phyloP scores from a whole-genome alignment of 2,329 filamentous ascomycete genomes.

The Aspergillus quadrilineatus region DNA sequence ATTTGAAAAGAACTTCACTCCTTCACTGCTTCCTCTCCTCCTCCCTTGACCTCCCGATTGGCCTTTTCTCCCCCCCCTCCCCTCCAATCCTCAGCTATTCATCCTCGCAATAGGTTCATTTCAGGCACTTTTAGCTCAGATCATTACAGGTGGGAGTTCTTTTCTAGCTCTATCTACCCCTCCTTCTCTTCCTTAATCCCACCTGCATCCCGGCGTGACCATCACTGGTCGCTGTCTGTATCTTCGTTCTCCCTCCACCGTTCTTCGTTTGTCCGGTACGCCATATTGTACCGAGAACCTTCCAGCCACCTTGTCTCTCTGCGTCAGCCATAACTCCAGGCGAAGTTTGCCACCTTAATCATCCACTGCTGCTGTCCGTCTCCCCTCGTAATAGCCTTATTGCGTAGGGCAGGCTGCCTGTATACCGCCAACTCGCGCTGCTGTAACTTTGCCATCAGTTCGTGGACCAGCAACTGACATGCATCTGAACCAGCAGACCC shows the following conservation, averaged over 20 bases:
- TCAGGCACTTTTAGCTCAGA: conserved; percentile 3
- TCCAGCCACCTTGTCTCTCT: neutral
- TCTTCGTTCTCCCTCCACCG: conserved; percentile 2
- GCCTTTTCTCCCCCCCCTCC: neutral
- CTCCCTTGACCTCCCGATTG: conserved; percentile 5
- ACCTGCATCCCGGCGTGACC: conserved; percentile 7
- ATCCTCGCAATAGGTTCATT: conserved; percentile 1
- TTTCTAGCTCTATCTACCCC: conserved; percentile 13
- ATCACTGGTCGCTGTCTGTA: neutral
- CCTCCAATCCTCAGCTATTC: neutral
- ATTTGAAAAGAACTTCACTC: conserved; percentile 4
- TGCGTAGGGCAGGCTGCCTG: conserved; percentile 22
- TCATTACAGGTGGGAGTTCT: conserved; percentile 15
- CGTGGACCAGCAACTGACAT: conserved; percentile 20
- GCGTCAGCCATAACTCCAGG: conserved; percentile 3
- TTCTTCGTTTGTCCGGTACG: conserved; percentile 1
- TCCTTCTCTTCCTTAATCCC: conserved; percentile 6
- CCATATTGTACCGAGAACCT: neutral
- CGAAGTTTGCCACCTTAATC: conserved; percentile 1
- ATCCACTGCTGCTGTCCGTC: conserved; percentile 6
- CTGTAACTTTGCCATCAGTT: conserved; percentile 18
- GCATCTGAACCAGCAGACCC: conserved; percentile 17
- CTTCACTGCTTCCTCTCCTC: conserved; percentile 3
- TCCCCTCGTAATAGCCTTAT: conserved; percentile 22
- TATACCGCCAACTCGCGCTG: conserved; percentile 14